Percentiles rank a stretch among this genome's conserved stretches.
These are phyloP conservation scores for Aspergillus indologenus DNA, from an alignment of 495 filamentous ascomycete species.

Conservation along the genomic window DNA sequence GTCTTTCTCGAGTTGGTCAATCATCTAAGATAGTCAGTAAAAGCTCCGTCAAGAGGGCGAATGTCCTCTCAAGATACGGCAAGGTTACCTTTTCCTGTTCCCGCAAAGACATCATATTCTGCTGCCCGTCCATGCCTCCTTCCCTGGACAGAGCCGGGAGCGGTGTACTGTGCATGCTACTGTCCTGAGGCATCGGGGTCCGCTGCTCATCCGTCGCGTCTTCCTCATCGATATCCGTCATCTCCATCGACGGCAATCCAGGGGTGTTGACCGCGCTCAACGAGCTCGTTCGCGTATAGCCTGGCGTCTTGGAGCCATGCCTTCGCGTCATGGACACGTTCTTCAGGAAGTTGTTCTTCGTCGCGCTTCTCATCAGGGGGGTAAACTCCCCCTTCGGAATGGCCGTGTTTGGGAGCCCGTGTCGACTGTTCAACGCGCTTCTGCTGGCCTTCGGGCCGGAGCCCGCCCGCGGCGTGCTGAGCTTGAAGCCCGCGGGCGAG, in stretches of 20 bases:
- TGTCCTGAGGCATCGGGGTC: slow-evolving; percentile 68
- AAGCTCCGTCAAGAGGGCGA: background rate
- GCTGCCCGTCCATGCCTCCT: slow-evolving; percentile 63
- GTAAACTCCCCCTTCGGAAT: slow-evolving; percentile 80
- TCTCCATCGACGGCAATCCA: slow-evolving; percentile 57
- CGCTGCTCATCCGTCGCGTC: slow-evolving; percentile 55
- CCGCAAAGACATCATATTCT: slow-evolving; percentile 78
- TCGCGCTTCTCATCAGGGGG: slow-evolving; percentile 85
- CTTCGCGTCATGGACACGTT: slow-evolving; percentile 51
- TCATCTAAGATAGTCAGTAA: slow-evolving; percentile 51
- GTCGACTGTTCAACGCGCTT: slow-evolving; percentile 60
- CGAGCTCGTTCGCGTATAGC: slow-evolving; percentile 57
- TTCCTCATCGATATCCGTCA: slow-evolving; percentile 64
- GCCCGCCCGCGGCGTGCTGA: slow-evolving; percentile 67
- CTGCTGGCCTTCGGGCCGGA: slow-evolving; percentile 43
- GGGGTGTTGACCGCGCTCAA: slow-evolving; percentile 61
- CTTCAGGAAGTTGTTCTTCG: slow-evolving; percentile 69
- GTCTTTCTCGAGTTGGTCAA: slow-evolving; percentile 89
- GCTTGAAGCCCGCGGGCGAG: slow-evolving; percentile 46
- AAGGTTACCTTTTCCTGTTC: slow-evolving; percentile 84
- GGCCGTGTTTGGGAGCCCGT: slow-evolving; percentile 58
- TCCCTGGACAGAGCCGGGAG: slow-evolving; percentile 60
- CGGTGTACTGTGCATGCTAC: slow-evolving; percentile 78
- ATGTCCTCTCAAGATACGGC: background rate
- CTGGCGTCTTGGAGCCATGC: slow-evolving; percentile 66